These are phyloP conservation scores for Aspergillus chevalieri DNA, from an alignment of 2,329 filamentous ascomycete genomes.

Conservation along the genomic window DNA sequence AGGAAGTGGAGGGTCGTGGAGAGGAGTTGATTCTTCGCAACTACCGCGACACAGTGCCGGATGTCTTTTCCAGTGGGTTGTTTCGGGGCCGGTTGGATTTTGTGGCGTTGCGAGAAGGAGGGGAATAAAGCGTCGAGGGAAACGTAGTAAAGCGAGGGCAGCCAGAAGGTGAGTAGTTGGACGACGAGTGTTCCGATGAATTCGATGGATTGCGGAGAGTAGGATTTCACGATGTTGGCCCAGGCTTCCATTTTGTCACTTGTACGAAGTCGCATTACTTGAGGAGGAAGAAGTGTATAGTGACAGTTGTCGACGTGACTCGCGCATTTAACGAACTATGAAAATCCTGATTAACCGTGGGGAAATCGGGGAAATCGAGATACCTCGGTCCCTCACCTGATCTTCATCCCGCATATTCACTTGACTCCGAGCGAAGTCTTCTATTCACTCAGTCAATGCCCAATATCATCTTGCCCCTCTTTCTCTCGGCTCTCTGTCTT, in stretches of 20 bases:
- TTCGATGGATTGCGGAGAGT: conserved; percentile 20
- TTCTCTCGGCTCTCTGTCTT: too few relatives aligned
- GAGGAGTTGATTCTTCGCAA: conserved; percentile 45
- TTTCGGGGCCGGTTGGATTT: conserved; percentile 48
- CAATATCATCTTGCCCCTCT: too few relatives aligned
- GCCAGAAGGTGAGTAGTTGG: conserved; percentile 21
- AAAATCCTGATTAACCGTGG: too few relatives aligned
- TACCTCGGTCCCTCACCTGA: too few relatives aligned
- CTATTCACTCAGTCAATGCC: too few relatives aligned
- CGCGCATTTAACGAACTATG: too few relatives aligned
- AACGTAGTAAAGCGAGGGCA: conserved; percentile 34
- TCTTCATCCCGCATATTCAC: too few relatives aligned
- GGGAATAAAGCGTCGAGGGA: conserved; percentile 43
- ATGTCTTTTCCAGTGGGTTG: conserved; percentile 46
- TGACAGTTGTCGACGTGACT: too few relatives aligned
- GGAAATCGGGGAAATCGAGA: too few relatives aligned
- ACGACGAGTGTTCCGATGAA: conserved; percentile 20
- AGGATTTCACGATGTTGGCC: conserved; percentile 5
- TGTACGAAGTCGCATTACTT: too few relatives aligned
- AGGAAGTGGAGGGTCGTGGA: conserved; percentile 30
- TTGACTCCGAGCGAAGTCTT: too few relatives aligned
- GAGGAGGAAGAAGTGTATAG: too few relatives aligned
- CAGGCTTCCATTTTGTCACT: background rate
- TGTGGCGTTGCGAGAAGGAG: conserved; percentile 46
- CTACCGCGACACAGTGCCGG: conserved; percentile 38